Evolutionary conservation across 208 protist genomes (phyloP), one percentile per base, ranked within the genome.

Genomic region (Naegleria lovaniensis): DNA sequence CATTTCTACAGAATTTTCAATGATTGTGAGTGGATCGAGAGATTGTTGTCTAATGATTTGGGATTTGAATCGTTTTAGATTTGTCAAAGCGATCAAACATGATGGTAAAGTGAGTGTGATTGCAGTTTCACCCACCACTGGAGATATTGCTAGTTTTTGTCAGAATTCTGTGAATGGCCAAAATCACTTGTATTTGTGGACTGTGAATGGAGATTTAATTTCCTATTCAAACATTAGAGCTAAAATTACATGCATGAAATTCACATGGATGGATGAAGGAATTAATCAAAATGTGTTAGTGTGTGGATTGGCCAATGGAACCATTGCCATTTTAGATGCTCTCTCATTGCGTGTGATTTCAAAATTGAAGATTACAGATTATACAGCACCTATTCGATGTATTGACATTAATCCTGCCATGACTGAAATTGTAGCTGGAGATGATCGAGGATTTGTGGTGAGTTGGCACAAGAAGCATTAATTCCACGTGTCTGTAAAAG

Each of bases 181-280:
- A 52, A n/a, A 92, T 41, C 13, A 36, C 15, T 38, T 92, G 7
- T 75, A 91, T 75, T 89, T 92, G 22, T 92, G 91, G 91, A 91
- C 40, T 25, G 36, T 92, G 13, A 92, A 92, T 79, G 91, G 90
- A 29, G 91, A 75, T 75, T 67, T 92, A 5, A 83, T 92, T 87
- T 22, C 91, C 15, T 40, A 55, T 39, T n/a, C 13, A 0, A n/a
- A 91, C 0, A n/a, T 91, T 15, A 91, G 15, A 13, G n/a, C 36
- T 33, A 25, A 29, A 5, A 58, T 89, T 11, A 85, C 91, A 33
- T 92, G 90, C 39, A 36, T 91, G 43, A 83, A 59, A 83, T 92
- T 92, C 29, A 86, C 90, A 19, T 39, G 40, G 22, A 40, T 40
- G 15, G 89, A 88, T 38, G n/a, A 83, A 59, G 88, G 88, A 29